These are phyloP conservation scores for Eucalyptus regnans DNA, from an alignment of 345 rosid species.

Conservation along the genomic window DNA sequence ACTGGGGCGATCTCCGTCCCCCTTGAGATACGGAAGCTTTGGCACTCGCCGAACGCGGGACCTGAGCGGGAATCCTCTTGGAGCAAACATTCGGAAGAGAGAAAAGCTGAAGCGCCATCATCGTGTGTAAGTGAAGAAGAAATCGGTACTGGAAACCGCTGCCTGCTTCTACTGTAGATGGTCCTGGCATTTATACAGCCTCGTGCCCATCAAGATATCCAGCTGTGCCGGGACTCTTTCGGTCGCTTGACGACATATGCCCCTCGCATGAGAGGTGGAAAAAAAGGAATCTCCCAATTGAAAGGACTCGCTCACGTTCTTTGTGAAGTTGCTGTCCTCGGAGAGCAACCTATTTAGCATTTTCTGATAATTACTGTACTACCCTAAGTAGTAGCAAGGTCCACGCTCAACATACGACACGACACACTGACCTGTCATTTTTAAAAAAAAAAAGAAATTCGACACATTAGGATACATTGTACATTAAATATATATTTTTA, in stretches of 20 bases:
- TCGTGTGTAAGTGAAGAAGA: not conserved
- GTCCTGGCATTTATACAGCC: not conserved
- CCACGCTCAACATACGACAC: rapidly evolving
- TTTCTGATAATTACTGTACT: not conserved
- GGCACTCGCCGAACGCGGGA: not conserved
- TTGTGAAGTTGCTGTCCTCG: not conserved
- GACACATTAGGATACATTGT: too few species aligned
- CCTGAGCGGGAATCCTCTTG: not conserved
- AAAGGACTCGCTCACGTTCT: not conserved
- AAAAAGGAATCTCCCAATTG: not conserved
- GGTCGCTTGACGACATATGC: not conserved
- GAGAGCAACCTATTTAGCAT: not conserved
- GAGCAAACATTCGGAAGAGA: not conserved
- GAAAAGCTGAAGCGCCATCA: not conserved
- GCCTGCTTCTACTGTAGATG: not conserved
- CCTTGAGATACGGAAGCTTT: not conserved
- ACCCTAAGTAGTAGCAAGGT: rapidly evolving
- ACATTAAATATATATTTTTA: too few species aligned
- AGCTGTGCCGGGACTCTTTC: not conserved
- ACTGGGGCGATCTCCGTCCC: not conserved
- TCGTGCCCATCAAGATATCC: not conserved
- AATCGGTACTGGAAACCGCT: not conserved
- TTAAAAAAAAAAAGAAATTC: too few species aligned
- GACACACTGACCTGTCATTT: too few species aligned
- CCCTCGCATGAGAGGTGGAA: not conserved